These are phyloP conservation scores for Vachellia collinsii DNA, from an alignment of 306 rosid genomes.

Conservation along the genomic window DNA sequence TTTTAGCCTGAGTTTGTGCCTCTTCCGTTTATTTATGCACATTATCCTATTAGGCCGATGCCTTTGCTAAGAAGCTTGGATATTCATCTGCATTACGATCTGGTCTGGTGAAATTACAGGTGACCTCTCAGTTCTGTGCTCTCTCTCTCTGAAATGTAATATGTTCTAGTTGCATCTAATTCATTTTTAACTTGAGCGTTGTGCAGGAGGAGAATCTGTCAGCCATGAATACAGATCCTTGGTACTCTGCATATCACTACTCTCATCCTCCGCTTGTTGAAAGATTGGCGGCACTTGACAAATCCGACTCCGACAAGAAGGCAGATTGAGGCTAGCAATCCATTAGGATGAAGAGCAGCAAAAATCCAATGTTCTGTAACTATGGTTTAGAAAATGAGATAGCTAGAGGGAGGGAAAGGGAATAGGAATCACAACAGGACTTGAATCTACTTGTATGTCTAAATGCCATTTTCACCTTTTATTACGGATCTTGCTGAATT, in stretches of 20 bases:
- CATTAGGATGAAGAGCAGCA: constrained; percentile 34
- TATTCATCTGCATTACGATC: constrained; percentile 65
- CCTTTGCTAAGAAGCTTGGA: constrained; percentile 85
- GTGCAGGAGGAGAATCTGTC: constrained; percentile 95
- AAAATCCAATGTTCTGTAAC: constrained; percentile 31
- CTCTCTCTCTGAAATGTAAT: not conserved
- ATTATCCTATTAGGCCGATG: constrained; percentile 71
- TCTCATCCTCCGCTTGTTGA: constrained; percentile 97
- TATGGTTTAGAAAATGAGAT: constrained; percentile 19
- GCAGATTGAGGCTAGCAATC: constrained; percentile 50
- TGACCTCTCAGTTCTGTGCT: constrained; percentile 33
- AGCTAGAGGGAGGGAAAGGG: not conserved
- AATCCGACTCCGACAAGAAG: constrained; percentile 66
- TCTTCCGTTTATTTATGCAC: not conserved
- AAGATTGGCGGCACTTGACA: constrained; percentile 79
- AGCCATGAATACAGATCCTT: constrained; percentile 96
- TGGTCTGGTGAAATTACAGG: constrained; percentile 88
- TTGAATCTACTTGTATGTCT: not conserved
- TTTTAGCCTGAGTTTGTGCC: constrained; percentile 8
- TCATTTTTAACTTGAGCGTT: not conserved
- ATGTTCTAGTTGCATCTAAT: not conserved
- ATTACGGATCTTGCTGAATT: not conserved
- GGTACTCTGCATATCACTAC: constrained; percentile 98
- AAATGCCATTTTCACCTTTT: not conserved
- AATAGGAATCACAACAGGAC: constrained; percentile 12